Evolutionary conservation across 2,329 filamentous ascomycete species (phyloP), one percentile per base, ranked within the genome.

Genomic region (Colletotrichum coccodes): DNA sequence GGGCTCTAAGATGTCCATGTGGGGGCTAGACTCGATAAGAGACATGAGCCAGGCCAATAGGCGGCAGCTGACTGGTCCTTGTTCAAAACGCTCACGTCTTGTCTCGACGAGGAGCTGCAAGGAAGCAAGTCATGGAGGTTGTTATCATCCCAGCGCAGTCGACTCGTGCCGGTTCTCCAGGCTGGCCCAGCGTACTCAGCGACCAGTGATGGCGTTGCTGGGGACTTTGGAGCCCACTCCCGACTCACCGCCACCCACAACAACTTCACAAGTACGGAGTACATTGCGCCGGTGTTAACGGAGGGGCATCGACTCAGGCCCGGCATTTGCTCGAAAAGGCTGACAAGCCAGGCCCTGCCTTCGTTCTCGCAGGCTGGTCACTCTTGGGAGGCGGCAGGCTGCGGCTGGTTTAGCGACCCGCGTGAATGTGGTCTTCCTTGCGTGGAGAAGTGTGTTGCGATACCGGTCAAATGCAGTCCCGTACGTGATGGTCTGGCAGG

Each of bases 181-280:
- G 66, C 57, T 56, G 66, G 44, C 44, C 44, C 16, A 36, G 49
- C 32, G 34, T 42, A 47, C 16, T 44, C 23, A 36, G 28, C 42
- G 53, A 30, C 46, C 60, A 47, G 59, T 53, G 47, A 54, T 66
- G 49, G 61, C 66, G 66, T 68, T 60, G 61, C 61, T 42, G 61
- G 54, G 54, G 34, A 42, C 34, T 23, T 50, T 49, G 49, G 44
- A 44, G 21, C 40, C 47, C 65, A 54, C 61, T 49, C 36, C 49
- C 61, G 61, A 60, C 61, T 69, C 66, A 69, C 66, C 66, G 66
- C 66, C 66, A 68, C 60, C 65, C 60, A 59, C 30, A 65, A 53
- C 49, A 36, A 42, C 59, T 42, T 30, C 40, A 32, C 56, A 56
- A 42, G 42, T 23, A 58, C 53, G 40, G 34, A 52, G 38, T n/a